Conservation (phyloP, 805 yeast species). For the Pichia pseudocactophila region DNA sequence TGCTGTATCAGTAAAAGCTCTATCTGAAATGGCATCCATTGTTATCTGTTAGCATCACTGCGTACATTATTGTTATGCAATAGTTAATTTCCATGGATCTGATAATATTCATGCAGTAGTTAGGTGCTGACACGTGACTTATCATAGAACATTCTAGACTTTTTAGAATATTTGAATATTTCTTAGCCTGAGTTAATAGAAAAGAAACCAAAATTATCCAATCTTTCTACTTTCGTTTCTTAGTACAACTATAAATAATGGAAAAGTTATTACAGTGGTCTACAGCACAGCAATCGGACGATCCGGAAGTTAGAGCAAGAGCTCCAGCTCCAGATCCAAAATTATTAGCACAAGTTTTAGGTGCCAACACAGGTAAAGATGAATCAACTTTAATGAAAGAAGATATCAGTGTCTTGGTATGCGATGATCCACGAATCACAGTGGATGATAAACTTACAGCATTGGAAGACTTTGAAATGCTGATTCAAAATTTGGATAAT, state of each 20-base stretch:
- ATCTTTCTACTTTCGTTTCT: neutral
- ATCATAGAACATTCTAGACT: neutral
- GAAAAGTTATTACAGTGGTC: conserved; percentile 93
- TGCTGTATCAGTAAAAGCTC: conserved; percentile 33
- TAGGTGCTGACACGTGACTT: neutral
- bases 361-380: conserved; percentile 50
- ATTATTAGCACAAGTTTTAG: conserved; percentile 67
- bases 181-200: too few relatives aligned
- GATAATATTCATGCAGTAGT: neutral
- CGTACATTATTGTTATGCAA: too few relatives aligned
- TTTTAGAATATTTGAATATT: too few relatives aligned
- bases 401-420: conserved; percentile 50
- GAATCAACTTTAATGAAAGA: conserved; percentile 85
- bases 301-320: conserved; percentile 53
- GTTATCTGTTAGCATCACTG: neutral
- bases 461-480: conserved; percentile 85
- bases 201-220: too few relatives aligned
- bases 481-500: conserved; percentile 87
- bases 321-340: conserved; percentile 76
- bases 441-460: conserved; percentile 64
- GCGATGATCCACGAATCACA: conserved; percentile 41
- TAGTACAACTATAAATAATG: conserved; percentile 36
- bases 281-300: conserved; percentile 64
- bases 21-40: conserved; percentile 65
- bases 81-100: too few relatives aligned